These are phyloP conservation scores for Backusella mclennaniae DNA, from an alignment of 192 early-diverging fungal species.

Conservation along the genomic window DNA sequence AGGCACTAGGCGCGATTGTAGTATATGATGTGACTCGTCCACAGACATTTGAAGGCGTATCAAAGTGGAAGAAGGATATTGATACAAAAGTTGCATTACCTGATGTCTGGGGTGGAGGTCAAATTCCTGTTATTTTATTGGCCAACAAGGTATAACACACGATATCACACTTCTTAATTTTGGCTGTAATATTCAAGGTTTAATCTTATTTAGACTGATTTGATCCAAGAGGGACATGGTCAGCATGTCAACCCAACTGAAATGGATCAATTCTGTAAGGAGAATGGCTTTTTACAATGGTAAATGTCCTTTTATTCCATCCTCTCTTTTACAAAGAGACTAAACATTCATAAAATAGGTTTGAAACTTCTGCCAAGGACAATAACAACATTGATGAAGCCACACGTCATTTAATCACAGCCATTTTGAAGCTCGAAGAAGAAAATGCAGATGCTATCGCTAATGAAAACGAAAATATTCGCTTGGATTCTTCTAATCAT, in stretches of 20 bases:
- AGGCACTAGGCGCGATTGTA: slow-evolving; percentile 54
- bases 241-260: slow-evolving; percentile 34
- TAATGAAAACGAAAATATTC: slow-evolving; percentile 2
- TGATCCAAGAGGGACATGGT: slow-evolving; percentile 35
- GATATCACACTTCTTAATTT: neutral
- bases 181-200: neutral
- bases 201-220: slow-evolving; percentile 38
- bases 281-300: slow-evolving; percentile 55
- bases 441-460: slow-evolving; percentile 17
- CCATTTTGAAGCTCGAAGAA: slow-evolving; percentile 42
- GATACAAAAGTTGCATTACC: slow-evolving; percentile 57
- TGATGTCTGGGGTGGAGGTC: slow-evolving; percentile 43
- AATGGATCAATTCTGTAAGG: slow-evolving; percentile 50
- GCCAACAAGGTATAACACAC: slow-evolving; percentile 52
- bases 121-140: slow-evolving; percentile 53
- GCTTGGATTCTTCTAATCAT: slow-evolving; percentile 14
- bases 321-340: neutral
- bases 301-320: neutral
- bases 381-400: slow-evolving; percentile 61
- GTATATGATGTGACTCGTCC: slow-evolving; percentile 59
- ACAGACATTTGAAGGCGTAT: slow-evolving; percentile 54
- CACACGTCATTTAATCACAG: slow-evolving; percentile 44
- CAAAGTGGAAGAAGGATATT: slow-evolving; percentile 58
- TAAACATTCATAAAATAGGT: slow-evolving; percentile 33
- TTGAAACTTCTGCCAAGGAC: slow-evolving; percentile 63